Base-by-base conservation (phyloP, 768 basidiomycete species). In the Amanita molliuscula region DNA sequence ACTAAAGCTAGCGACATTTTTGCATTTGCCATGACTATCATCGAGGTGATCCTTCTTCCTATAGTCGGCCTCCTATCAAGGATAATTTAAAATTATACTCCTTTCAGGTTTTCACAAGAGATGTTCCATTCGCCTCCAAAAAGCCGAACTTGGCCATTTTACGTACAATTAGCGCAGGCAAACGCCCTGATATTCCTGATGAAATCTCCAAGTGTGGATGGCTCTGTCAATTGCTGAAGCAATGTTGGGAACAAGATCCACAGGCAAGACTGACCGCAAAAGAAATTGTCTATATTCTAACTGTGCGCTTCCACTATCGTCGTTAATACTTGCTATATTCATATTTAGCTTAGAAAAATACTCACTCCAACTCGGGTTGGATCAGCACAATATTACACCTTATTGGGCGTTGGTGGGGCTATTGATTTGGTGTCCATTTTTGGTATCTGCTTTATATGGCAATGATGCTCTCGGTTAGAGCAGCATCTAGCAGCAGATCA, bases 11-110 rank as follows among this genome's bases (percentile, higher is more conserved):
- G 54, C 25, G 63, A 65, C 40, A 41, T 66, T 1, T 66, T 59
- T 47, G 57, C 64, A 0, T 60, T 58, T 31, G 64, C 52, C 2
- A 64, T 63, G 59, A 61, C 60, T 4, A 47, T 59, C 9, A 46
- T 65, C n/a, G 64, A 66, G 53, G 65, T 64, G 38, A 26, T 50
- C 35, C 23, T 41, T 16, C 4, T 21, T 40, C 18, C 6, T 3
- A 31, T 13, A 25, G 8, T 6, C 29, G 38, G 16, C 10, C 10
- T 15, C 4, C 38, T n/a, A 16, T 28, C 18, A 7, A 38, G 16
- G 11, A 50, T n/a, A n/a, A 13, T 18, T 3, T 44, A 6, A n/a
- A 15, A 16, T 44, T 13, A n/a, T 6, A 9, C 2, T 34, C 2
- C 15, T 13, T 3, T 11, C n/a, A 47, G 45, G n/a, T 47, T 36